These are phyloP conservation scores for Saussurea involucrata DNA, from an alignment of 129 eudicot genomes.

Conservation along the genomic window DNA sequence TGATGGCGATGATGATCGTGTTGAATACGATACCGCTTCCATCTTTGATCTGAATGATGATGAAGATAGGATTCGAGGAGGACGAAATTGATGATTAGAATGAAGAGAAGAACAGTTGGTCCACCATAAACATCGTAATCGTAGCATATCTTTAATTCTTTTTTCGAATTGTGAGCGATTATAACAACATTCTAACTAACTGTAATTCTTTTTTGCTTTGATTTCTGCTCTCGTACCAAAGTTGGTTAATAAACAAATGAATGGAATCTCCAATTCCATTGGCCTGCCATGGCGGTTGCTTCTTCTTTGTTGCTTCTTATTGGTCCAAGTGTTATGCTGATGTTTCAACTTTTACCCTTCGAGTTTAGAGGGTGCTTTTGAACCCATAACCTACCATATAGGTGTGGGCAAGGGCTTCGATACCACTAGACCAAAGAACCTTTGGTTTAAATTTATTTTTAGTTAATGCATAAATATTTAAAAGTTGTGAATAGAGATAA, in stretches of 20 bases:
- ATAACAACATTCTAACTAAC: slow-evolving; percentile 15
- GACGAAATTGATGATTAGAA: slow-evolving; percentile 13
- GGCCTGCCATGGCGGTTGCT: slow-evolving; percentile 22
- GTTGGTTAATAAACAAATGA: slow-evolving; percentile 15
- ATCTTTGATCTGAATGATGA: slow-evolving; percentile 38
- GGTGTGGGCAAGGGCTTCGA: no score
- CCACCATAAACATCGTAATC: slow-evolving; percentile 39
- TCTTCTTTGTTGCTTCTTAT: slow-evolving; percentile 2
- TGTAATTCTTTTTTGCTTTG: not conserved
- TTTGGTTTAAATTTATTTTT: no score
- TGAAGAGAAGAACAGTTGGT: slow-evolving; percentile 5
- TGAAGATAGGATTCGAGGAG: slow-evolving; percentile 17
- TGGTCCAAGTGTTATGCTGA: slow-evolving; percentile 10
- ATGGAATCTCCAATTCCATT: not conserved
- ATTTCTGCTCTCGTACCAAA: not conserved
- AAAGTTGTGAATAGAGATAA: no score
- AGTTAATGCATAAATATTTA: no score
- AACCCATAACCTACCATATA: no score
- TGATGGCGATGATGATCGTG: slow-evolving; percentile 33
- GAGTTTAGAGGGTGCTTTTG: not conserved
- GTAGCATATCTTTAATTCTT: slow-evolving; percentile 27
- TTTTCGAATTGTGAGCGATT: slow-evolving; percentile 13
- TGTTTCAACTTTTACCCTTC: not conserved
- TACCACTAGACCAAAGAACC: no score
- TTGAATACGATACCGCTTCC: slow-evolving; percentile 54